These are phyloP conservation scores for Calvatia gigantea DNA, from an alignment of 768 basidiomycete species.

Conservation along the genomic window DNA sequence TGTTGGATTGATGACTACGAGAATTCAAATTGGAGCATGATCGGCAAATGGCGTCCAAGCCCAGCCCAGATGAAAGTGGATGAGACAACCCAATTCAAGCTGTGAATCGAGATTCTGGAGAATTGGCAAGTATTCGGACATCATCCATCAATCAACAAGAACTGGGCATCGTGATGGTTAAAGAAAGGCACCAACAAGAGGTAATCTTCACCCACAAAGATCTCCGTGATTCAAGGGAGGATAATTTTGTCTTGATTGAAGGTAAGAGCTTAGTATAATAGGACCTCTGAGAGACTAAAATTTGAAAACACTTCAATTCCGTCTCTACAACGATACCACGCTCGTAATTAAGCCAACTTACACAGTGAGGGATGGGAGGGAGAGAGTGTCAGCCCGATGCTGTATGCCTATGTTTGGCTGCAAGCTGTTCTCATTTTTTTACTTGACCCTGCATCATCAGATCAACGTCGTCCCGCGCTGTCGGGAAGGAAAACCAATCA, in stretches of 20 bases:
- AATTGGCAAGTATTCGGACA: not conserved
- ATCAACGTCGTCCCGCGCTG: too few species aligned
- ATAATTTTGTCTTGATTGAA: not conserved
- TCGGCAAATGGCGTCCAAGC: not conserved
- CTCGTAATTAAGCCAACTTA: too few species aligned
- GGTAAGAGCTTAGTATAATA: too few species aligned
- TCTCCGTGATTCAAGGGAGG: not conserved
- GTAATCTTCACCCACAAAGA: not conserved
- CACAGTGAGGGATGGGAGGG: too few species aligned
- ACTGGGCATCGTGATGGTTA: not conserved
- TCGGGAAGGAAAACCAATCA: too few species aligned
- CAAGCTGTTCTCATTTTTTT: too few species aligned
- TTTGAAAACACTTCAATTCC: too few species aligned
- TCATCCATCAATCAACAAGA: not conserved
- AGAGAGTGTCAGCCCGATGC: too few species aligned
- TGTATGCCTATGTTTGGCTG: too few species aligned
- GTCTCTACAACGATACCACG: too few species aligned
- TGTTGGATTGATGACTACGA: slow-evolving; percentile 1
- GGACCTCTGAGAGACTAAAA: too few species aligned
- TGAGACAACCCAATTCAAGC: not conserved
- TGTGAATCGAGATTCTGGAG: not conserved
- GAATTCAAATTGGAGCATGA: not conserved
- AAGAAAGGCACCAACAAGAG: not conserved
- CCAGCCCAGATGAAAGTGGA: not conserved
- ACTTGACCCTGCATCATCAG: too few species aligned